Evolutionary conservation across 2,329 filamentous ascomycete genomes (phyloP).

Genomic region (Aspergillus fumigatus): DNA sequence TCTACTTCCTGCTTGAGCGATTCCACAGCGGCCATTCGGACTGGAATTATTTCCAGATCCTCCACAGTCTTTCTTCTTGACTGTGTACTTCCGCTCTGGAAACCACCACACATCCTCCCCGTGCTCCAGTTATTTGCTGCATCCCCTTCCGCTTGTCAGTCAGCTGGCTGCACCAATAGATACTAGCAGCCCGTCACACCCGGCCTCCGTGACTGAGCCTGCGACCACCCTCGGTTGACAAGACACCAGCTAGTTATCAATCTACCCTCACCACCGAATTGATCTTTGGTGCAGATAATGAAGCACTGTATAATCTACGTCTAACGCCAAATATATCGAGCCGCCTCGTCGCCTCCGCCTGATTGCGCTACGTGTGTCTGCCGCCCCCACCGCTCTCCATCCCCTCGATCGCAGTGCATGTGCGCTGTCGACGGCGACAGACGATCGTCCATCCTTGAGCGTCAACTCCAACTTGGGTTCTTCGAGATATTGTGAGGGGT

Average conservation of each 20-base stretch:
- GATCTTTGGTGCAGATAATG: conserved; percentile 21
- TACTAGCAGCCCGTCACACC: conserved; percentile 7
- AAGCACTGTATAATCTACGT: conserved; percentile 14
- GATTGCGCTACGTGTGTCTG: conserved; percentile 27
- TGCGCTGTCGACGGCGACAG: conserved; percentile 23
- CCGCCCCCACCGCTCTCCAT: conserved; percentile 23
- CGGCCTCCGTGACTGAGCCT: conserved; percentile 13
- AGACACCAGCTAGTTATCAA: neutral
- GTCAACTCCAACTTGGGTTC: conserved; percentile 3
- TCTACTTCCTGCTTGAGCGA: neutral
- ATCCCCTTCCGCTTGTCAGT: conserved; percentile 16
- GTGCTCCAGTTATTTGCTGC: neutral
- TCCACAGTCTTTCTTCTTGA: conserved; percentile 1
- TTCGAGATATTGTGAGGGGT: conserved; percentile 7
- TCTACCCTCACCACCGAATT: conserved; percentile 6
- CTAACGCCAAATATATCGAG: conserved; percentile 21
- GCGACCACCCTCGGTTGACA: conserved; percentile 1
- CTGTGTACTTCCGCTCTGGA: conserved; percentile 14
- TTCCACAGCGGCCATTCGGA: conserved; percentile 2
- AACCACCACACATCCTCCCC: conserved; percentile 13
- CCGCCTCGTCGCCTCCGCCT: conserved; percentile 17
- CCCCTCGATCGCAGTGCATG: conserved; percentile 27
- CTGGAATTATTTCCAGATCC: conserved; percentile 1
- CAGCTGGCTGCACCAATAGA: conserved; percentile 11
- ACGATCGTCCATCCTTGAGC: conserved; percentile 13